Percentiles rank a stretch among this genome's conserved stretches.
Conservation (phyloP, 495 filamentous ascomycete genomes). For the Entonaema liquescens region DNA sequence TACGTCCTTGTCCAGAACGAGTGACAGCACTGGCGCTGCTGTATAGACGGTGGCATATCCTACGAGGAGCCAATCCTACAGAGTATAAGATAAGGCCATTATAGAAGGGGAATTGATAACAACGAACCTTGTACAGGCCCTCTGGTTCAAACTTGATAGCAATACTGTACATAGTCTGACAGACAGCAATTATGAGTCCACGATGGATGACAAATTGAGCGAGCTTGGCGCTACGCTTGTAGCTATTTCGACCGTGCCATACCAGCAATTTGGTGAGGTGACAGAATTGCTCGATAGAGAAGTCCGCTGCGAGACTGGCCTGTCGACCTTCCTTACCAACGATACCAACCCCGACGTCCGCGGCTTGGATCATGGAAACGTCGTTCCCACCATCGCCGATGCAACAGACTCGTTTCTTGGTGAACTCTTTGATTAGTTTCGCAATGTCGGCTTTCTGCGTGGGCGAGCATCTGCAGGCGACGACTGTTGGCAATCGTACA, state of each 20-base stretch:
- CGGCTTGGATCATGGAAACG: constrained; percentile 98
- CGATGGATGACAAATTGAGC: constrained; percentile 99
- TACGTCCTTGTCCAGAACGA: constrained; percentile 96
- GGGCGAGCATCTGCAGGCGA: constrained; percentile 96
- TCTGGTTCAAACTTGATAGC: constrained; percentile 90
- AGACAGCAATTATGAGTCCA: constrained; percentile 91
- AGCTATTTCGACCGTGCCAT: constrained; percentile 97
- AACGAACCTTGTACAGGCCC: constrained; percentile 78
- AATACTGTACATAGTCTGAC: constrained; percentile 97
- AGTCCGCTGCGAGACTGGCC: constrained; percentile 93
- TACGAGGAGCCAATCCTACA: constrained; percentile 90
- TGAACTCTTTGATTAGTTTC: constrained; percentile 87
- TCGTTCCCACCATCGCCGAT: constrained; percentile 99
- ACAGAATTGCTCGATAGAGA: constrained; percentile 92
- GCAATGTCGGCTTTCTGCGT: constrained; percentile 97
- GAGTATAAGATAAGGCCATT: constrained; percentile 31
- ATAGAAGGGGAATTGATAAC: not conserved
- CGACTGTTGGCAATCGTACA: constrained; percentile 87
- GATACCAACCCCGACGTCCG: constrained; percentile 96
- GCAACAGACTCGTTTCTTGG: constrained; percentile 92
- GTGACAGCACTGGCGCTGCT: constrained; percentile 89
- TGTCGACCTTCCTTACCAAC: constrained; percentile 98
- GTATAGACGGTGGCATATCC: constrained; percentile 98
- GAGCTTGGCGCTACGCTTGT: constrained; percentile 94
- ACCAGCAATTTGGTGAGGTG: constrained; percentile 97